phyloP scores from a whole-genome alignment of 2,329 filamentous ascomycete genomes.

The Penicillium sp. region DNA sequence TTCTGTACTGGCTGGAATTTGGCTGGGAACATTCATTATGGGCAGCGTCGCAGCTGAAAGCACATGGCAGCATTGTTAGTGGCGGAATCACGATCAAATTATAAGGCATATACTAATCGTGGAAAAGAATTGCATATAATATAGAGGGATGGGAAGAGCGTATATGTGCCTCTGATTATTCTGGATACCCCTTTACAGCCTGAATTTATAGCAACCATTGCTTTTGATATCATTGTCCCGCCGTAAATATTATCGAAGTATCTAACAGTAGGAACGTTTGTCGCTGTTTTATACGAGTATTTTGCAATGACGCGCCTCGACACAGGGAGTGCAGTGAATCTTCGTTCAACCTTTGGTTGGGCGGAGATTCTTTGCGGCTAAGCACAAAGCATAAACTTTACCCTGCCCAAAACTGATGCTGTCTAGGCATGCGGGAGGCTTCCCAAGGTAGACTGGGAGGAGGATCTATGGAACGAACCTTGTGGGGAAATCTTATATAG shows the following conservation, averaged over 20 bases:
- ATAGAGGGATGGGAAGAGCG: neutral
- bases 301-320: too few species aligned
- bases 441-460: too few species aligned
- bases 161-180: neutral
- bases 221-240: neutral
- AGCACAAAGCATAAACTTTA: too few species aligned
- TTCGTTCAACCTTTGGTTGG: too few species aligned
- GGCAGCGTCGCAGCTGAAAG: conserved; percentile 28
- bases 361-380: too few species aligned
- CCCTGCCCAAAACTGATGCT: too few species aligned
- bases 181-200: conserved; percentile 1
- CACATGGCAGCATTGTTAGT: conserved; percentile 19
- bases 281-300: too few species aligned
- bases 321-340: too few species aligned
- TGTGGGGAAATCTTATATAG: neutral
- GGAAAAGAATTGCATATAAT: neutral
- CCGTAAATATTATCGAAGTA: neutral
- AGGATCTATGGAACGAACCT: neutral
- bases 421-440: too few species aligned
- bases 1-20: conserved; percentile 74
- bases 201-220: neutral
- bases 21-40: conserved; percentile 29
- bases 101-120: neutral
- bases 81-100: neutral
- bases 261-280: too few species aligned